Conservation (phyloP, 177 flowering plant species). For the Vitis hybrid region DNA sequence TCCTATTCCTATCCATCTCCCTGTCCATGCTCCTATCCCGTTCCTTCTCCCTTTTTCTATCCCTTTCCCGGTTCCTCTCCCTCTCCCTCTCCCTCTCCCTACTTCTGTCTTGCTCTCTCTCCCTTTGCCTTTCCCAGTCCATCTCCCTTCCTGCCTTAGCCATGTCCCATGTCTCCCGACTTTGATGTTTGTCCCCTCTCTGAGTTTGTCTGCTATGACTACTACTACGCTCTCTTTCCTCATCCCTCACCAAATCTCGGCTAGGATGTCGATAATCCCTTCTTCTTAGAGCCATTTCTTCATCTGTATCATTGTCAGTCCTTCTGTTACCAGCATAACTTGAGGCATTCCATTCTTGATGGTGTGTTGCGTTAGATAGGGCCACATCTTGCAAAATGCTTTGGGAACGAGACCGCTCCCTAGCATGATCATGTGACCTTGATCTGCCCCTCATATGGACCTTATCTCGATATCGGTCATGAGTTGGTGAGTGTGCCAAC, state of each 20-base stretch:
- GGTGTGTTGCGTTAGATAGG: slow-evolving; percentile 5
- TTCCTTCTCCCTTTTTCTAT: slow-evolving; percentile 23
- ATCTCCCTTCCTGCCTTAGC: slow-evolving; percentile 23
- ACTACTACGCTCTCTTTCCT: slow-evolving; percentile 34
- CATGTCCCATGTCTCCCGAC: slow-evolving; percentile 11
- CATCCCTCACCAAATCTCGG: slow-evolving; percentile 29
- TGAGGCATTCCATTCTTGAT: slow-evolving; percentile 17
- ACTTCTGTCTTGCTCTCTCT: slow-evolving; percentile 6
- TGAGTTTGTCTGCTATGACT: slow-evolving; percentile 31
- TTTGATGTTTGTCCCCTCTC: slow-evolving; percentile 25
- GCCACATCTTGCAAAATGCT: slow-evolving; percentile 32
- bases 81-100: slow-evolving; percentile 12
- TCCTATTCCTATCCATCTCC: slow-evolving; percentile 23
- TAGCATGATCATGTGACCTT: slow-evolving; percentile 39
- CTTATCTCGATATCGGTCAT: slow-evolving; percentile 26
- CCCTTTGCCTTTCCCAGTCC: slow-evolving; percentile 21
- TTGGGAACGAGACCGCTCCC: slow-evolving; percentile 43
- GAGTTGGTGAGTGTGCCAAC: slow-evolving; percentile 21
- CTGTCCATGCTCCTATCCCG: slow-evolving; percentile 13
- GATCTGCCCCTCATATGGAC: slow-evolving; percentile 32
- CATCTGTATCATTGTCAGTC: slow-evolving; percentile 29
- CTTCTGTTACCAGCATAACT: slow-evolving; percentile 19
- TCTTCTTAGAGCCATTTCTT: slow-evolving; percentile 13
- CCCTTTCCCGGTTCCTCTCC: slow-evolving; percentile 10
- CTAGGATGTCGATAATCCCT: slow-evolving; percentile 24